Percentiles rank a stretch among this genome's conserved stretches.
Evolutionary conservation across 768 basidiomycete genomes (phyloP).

Genomic region (Austroboletus eburneus): DNA sequence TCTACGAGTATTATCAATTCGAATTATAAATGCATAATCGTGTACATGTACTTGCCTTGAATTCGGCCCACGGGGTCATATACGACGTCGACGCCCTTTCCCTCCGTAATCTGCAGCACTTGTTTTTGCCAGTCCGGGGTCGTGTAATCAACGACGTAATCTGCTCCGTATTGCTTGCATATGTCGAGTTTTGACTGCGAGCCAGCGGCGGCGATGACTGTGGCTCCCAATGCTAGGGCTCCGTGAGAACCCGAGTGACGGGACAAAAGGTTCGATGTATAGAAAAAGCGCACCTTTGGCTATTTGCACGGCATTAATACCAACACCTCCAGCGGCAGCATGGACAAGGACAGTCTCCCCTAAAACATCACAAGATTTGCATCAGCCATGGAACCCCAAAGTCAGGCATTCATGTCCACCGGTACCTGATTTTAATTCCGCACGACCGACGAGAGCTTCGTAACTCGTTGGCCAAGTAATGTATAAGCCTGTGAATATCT

Average conservation of each 20-base stretch:
- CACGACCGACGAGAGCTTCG: slow-evolving; percentile 84
- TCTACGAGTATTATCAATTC: slow-evolving; percentile 39
- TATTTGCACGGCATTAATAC: slow-evolving; percentile 86
- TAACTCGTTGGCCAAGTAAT: slow-evolving; percentile 95
- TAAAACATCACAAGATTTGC: slow-evolving; percentile 22
- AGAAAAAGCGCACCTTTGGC: slow-evolving; percentile 66
- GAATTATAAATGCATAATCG: not conserved
- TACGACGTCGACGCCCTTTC: slow-evolving; percentile 82
- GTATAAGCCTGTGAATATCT: slow-evolving; percentile 50
- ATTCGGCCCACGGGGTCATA: slow-evolving; percentile 87
- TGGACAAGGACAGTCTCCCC: slow-evolving; percentile 93
- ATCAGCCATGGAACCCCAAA: too few relatives aligned
- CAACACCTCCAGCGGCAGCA: slow-evolving; percentile 95
- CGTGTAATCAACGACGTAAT: slow-evolving; percentile 77
- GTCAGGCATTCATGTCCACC: too few relatives aligned
- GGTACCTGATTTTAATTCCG: slow-evolving; percentile 72
- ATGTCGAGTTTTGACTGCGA: slow-evolving; percentile 77
- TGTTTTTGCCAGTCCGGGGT: slow-evolving; percentile 84
- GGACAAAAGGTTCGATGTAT: not conserved
- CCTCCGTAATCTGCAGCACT: slow-evolving; percentile 76
- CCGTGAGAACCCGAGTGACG: not conserved
- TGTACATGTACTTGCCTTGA: slow-evolving; percentile 39
- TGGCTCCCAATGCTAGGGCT: slow-evolving; percentile 73
- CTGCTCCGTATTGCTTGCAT: slow-evolving; percentile 70
- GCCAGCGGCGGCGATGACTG: slow-evolving; percentile 91